Evolutionary conservation across 177 flowering plant species (phyloP).

Genomic region (Vitis hybrid): DNA sequence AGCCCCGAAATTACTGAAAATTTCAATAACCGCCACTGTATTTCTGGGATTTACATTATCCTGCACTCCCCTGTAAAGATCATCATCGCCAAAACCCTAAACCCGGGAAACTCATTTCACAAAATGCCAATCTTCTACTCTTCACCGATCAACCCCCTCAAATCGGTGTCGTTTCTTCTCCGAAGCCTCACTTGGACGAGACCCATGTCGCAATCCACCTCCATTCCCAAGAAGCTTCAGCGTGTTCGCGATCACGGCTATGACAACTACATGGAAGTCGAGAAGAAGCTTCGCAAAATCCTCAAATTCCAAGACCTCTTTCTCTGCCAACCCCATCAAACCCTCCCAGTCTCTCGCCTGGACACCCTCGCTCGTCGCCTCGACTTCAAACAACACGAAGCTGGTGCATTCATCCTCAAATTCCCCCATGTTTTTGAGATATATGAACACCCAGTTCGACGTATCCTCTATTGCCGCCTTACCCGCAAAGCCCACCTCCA

Average conservation of each 20-base stretch:
- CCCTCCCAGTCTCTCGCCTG: conserved; percentile 62
- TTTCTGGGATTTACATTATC: too few relatives aligned
- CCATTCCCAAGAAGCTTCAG: conserved; percentile 69
- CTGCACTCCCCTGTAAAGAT: too few relatives aligned
- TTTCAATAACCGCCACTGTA: too few relatives aligned
- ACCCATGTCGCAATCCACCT: conserved; percentile 65
- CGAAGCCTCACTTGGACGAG: conserved; percentile 14
- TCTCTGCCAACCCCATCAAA: conserved; percentile 58
- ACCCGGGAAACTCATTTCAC: neutral
- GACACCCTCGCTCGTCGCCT: conserved; percentile 68
- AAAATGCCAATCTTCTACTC: conserved; percentile 21
- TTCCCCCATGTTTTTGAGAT: conserved; percentile 86
- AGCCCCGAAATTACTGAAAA: too few relatives aligned
- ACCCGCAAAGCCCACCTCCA: conserved; percentile 61
- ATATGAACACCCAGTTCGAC: conserved; percentile 93
- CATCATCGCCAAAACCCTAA: too few relatives aligned
- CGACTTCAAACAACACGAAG: conserved; percentile 74
- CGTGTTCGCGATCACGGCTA: conserved; percentile 83
- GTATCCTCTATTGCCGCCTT: conserved; percentile 74
- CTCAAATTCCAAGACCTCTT: conserved; percentile 76
- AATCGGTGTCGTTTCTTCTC: neutral
- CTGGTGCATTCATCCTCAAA: conserved; percentile 77
- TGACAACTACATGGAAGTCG: conserved; percentile 94
- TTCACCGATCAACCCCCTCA: conserved; percentile 1
- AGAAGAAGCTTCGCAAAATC: conserved; percentile 73